These are phyloP conservation scores for Leptographium flavum DNA, from an alignment of 2,329 filamentous ascomycete genomes.

Conservation along the genomic window DNA sequence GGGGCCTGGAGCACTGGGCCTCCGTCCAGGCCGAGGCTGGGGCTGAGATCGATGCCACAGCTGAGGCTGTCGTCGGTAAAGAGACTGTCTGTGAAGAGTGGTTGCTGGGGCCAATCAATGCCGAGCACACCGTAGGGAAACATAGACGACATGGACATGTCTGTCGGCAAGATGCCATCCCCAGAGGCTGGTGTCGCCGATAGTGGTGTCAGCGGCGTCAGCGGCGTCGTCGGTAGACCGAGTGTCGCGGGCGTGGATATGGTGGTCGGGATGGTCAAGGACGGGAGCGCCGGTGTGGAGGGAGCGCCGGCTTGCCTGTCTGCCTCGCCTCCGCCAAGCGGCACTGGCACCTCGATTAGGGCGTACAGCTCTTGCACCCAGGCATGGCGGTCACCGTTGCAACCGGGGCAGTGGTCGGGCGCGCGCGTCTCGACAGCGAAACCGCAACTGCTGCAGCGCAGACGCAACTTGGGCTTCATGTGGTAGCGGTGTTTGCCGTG, in stretches of 20 bases:
- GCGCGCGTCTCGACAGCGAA: not conserved
- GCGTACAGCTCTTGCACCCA: conserved; percentile 10
- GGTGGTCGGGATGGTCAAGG: not conserved
- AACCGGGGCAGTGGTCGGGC: conserved; percentile 5
- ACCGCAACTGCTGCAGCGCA: conserved; percentile 6
- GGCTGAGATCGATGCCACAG: not conserved
- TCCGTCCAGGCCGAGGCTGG: not conserved
- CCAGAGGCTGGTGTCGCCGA: not conserved
- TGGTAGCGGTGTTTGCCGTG: conserved; percentile 10
- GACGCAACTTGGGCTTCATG: conserved; percentile 2
- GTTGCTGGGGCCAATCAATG: not conserved
- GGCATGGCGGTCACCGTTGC: not conserved
- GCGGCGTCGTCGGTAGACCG: not conserved
- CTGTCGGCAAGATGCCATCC: not conserved
- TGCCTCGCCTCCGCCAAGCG: not conserved
- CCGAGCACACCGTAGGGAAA: not conserved
- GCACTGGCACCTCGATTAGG: conserved; percentile 7
- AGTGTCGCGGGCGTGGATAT: not conserved
- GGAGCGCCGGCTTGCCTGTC: not conserved
- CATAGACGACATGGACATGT: not conserved
- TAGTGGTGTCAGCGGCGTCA: not conserved
- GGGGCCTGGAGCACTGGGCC: not conserved
- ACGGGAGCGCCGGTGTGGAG: not conserved
- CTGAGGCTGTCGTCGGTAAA: not conserved
- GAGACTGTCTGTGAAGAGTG: not conserved